A percentile compares a stretch with the other conserved stretches of the same genome.
These are phyloP conservation scores for Xylaria castorea DNA, from an alignment of 495 filamentous ascomycete species.

Conservation along the genomic window DNA sequence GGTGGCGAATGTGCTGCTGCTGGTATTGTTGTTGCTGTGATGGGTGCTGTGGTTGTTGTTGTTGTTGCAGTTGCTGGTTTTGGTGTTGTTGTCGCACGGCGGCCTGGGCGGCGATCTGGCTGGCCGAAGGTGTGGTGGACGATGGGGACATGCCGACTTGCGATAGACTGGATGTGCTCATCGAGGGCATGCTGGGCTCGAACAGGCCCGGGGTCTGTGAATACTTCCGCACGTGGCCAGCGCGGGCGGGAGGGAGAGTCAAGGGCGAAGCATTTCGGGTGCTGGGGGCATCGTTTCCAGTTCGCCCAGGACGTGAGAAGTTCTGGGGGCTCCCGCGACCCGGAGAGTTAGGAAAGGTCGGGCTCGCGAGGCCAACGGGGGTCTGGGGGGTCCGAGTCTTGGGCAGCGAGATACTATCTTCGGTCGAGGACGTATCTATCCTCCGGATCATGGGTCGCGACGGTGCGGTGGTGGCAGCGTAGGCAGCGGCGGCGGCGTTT, in stretches of 20 bases:
- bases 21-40: constrained; percentile 54
- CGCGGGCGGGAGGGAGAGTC: constrained; percentile 49
- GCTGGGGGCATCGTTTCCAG: constrained; percentile 47
- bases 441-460: constrained; percentile 47
- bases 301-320: constrained; percentile 60
- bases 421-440: constrained; percentile 54
- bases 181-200: constrained; percentile 83
- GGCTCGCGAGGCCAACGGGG: constrained; percentile 43
- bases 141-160: constrained; percentile 52
- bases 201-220: constrained; percentile 87
- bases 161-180: constrained; percentile 58
- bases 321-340: constrained; percentile 52
- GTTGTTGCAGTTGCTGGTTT: constrained; percentile 65
- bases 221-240: constrained; percentile 59
- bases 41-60: constrained; percentile 58
- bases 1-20: constrained; percentile 65
- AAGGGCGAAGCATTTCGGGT: constrained; percentile 52
- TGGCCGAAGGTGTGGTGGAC: constrained; percentile 63
- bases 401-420: constrained; percentile 46
- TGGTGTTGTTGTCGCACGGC: constrained; percentile 57
- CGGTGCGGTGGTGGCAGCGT: constrained; percentile 42
- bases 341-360: constrained; percentile 38
- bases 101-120: constrained; percentile 89
- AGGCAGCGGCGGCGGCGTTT: constrained; percentile 33
- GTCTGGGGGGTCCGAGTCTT: constrained; percentile 38